Base-by-base conservation (phyloP, 208 protist species). In the Wallacemonas rigidus region DNA sequence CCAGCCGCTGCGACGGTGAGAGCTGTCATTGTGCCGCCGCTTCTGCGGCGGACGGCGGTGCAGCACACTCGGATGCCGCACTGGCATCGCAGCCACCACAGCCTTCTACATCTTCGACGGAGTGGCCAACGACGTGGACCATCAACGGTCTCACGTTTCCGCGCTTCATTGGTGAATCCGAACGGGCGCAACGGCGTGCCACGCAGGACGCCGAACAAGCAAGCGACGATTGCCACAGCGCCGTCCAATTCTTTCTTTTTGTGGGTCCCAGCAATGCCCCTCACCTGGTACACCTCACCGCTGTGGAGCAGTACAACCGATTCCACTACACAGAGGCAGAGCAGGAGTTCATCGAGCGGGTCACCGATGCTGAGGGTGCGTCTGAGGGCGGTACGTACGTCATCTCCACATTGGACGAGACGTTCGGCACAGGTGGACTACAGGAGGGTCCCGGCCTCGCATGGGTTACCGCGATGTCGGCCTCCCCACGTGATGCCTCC, bases 211-310 rank as follows among this genome's bases (percentile, higher is more conserved):
- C 12, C 17, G 45, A 15, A 0, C 15, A 26, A 0, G 2, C 35
- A 51, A 51, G 61, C 15, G 43, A 39, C 43, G 8, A 54, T 6
- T 41, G 53, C 7, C 64, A 43, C 36, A 2, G 41, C 11, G 56
- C 54, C 12, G 79, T 93, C 12, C 90, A 95, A 67, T 80, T 83
- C 43, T 83, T 95, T 53, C 73, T 95, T 4, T 95, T 90, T 76
- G 58, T 95, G 17, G 90, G 90, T 3, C 75, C 83, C 7, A 74
- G 64, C 11, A 77, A 72, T 9, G 77, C 83, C 0, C 40, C 78
- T 4, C 72, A 90, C 39, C 76, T 86, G 14, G 47, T 90, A 6
- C 90, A 95, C 69, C 74, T 95, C 38, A 69, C 82, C 43, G 77
- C 74, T 9, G 75, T 92, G 7, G 75, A 90, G 41, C 75, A 91